A percentile compares a stretch with the other conserved stretches of the same genome.
Conservation (phyloP, 2,329 filamentous ascomycete genomes). For the Amauroascus niger region DNA sequence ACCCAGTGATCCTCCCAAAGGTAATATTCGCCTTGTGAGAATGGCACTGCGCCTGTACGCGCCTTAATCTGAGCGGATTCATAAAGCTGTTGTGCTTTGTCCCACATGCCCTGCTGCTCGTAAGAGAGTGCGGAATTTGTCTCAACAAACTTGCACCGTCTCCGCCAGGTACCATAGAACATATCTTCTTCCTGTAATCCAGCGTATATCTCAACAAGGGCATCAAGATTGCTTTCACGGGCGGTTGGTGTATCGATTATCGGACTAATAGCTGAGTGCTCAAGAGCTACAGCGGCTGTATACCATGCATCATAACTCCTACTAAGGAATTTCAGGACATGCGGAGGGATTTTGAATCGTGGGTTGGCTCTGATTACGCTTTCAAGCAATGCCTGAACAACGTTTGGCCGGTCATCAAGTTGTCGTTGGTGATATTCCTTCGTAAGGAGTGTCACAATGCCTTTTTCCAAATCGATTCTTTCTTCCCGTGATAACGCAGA, state of each 20-base stretch:
- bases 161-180: constrained; percentile 94
- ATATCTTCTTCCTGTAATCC: constrained; percentile 88
- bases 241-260: constrained; percentile 74
- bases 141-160: constrained; percentile 91
- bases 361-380: constrained; percentile 77
- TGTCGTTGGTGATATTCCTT: constrained; percentile 94
- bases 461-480: constrained; percentile 78
- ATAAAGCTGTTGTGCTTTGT: constrained; percentile 95
- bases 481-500: constrained; percentile 79
- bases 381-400: constrained; percentile 83
- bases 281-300: constrained; percentile 79
- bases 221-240: constrained; percentile 89
- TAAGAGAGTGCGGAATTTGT: constrained; percentile 95
- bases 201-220: constrained; percentile 85
- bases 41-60: constrained; percentile 87
- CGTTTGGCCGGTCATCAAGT: constrained; percentile 89
- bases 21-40: constrained; percentile 95
- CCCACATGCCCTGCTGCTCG: constrained; percentile 98
- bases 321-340: constrained; percentile 90
- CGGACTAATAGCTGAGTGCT: constrained; percentile 77
- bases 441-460: constrained; percentile 78
- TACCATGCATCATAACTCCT: constrained; percentile 97
- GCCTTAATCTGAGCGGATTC: constrained; percentile 96
- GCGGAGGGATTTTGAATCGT: constrained; percentile 83
- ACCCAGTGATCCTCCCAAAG: constrained; percentile 99